A percentile compares a stretch with the other conserved stretches of the same genome.
These are phyloP conservation scores for Carnegiea gigantea DNA, from an alignment of 179 eudicot genomes.

Conservation along the genomic window DNA sequence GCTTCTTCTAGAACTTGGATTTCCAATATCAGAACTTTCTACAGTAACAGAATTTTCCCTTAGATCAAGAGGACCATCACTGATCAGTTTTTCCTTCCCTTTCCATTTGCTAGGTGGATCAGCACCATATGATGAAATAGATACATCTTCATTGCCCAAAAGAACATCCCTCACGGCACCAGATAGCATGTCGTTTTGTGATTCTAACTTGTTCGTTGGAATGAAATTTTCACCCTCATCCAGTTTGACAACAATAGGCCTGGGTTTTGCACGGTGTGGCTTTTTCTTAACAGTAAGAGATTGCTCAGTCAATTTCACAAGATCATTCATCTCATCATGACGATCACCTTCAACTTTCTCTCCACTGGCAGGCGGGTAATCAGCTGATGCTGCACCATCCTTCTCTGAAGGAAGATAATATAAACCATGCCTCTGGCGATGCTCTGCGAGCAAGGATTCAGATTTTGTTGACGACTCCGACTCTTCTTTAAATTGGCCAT, in stretches of 20 bases:
- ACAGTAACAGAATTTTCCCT: constrained; percentile 26
- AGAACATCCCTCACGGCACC: constrained; percentile 80
- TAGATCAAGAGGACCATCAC: constrained; percentile 29
- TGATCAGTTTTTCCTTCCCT: constrained; percentile 52
- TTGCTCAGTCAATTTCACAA: constrained; percentile 73
- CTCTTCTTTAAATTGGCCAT: constrained; percentile 44
- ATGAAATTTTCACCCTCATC: constrained; percentile 58
- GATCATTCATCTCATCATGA: constrained; percentile 54
- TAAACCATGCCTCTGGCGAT: constrained; percentile 74
- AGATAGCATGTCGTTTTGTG: constrained; percentile 58
- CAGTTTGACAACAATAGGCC: constrained; percentile 82
- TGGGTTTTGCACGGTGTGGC: constrained; percentile 52
- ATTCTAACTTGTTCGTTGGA: constrained; percentile 33
- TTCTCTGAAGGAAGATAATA: constrained; percentile 77
- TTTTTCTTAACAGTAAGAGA: constrained; percentile 71
- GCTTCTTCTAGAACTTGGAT: constrained; percentile 43
- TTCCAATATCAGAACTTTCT: constrained; percentile 31
- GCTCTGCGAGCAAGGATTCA: constrained; percentile 71
- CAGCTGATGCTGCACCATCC: constrained; percentile 43
- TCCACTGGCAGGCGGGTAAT: constrained; percentile 82
- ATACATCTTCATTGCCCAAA: constrained; percentile 42
- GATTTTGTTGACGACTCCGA: constrained; percentile 52
- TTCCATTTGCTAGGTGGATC: constrained; percentile 42
- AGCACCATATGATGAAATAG: constrained; percentile 38
- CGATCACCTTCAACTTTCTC: constrained; percentile 28